Base-by-base conservation (phyloP, 1,284 basidiomycete species). In the Tremellales sp. region DNA sequence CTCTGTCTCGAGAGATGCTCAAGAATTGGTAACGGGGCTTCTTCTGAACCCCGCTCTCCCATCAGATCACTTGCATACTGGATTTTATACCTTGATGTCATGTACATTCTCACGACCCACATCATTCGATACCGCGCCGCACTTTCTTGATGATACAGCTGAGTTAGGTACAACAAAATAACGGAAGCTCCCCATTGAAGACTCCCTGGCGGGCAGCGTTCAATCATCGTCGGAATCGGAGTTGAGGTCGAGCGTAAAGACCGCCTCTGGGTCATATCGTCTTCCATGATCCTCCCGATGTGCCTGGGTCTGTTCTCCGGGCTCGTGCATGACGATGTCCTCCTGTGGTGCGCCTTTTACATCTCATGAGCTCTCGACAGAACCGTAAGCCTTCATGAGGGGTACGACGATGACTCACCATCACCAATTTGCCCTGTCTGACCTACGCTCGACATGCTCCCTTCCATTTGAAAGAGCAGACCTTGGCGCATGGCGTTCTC, bases 1-100 rank as follows among this genome's bases (percentile, higher is more conserved):
- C 78, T n/a, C 68, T 79, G 43, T 75, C 76, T 29, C 72, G 75
- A 56, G 76, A 76, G 60, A 72, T 74, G 66, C 53, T 77, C 51
- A 68, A 68, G 56, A 72, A 75, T 53, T 77, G 75, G 76, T 77
- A 70, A 54, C 15, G 8, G 29, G n/a, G n/a, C n/a, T n/a, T n/a
- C n/a, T n/a, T n/a, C n/a, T n/a, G n/a, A n/a, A n/a, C n/a, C n/a
- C n/a, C n/a, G n/a, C n/a, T n/a, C n/a, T n/a, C n/a, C n/a, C n/a
- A n/a, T n/a, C n/a, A n/a, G n/a, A n/a, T n/a, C n/a, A n/a, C n/a
- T n/a, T n/a, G n/a, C n/a, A n/a, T n/a, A n/a, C n/a, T n/a, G n/a
- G n/a, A n/a, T n/a, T n/a, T n/a, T n/a, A n/a, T n/a, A n/a, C n/a
- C n/a, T n/a, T n/a, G n/a, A n/a, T n/a, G n/a, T n/a, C n/a, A n/a